A percentile compares a stretch with the other conserved stretches of the same genome.
Evolutionary conservation across 495 filamentous ascomycete species (phyloP).

Genomic region (Xylona heveae): DNA sequence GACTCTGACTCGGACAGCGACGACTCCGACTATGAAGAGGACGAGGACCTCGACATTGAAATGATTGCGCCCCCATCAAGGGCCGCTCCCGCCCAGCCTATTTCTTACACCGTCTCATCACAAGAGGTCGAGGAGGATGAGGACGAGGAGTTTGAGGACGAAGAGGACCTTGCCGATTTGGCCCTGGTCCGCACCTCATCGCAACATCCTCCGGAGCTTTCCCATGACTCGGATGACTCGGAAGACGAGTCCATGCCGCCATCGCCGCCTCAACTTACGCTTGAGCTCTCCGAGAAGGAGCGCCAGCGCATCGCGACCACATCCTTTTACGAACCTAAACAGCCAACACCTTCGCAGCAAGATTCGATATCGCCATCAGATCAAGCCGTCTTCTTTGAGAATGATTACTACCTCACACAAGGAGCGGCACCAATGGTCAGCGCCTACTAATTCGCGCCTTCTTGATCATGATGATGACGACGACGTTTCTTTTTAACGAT

Average conservation of each 20-base stretch:
- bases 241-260: slow-evolving; percentile 5
- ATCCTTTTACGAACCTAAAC: slow-evolving; percentile 5
- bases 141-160: slow-evolving; percentile 3
- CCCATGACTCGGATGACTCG: slow-evolving; percentile 3
- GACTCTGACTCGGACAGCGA: slow-evolving; percentile 5
- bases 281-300: slow-evolving; percentile 3
- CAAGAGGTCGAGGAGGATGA: slow-evolving; percentile 3
- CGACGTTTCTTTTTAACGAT: no score
- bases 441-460: no score
- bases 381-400: background rate
- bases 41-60: slow-evolving; percentile 4
- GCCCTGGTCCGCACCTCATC: slow-evolving; percentile 6
- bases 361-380: background rate
- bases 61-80: no score
- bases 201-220: slow-evolving; percentile 4
- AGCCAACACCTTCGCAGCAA: no score
- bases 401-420: no score
- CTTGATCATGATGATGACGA: no score
- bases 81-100: background rate
- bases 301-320: slow-evolving; percentile 1
- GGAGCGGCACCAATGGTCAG: no score
- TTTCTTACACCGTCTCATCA: slow-evolving; percentile 1
- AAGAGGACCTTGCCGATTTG: slow-evolving; percentile 1
- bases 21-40: slow-evolving; percentile 2
- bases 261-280: slow-evolving; percentile 2